Conservation (phyloP, 345 rosid genomes). For the Crucihimalaya himalaica region DNA sequence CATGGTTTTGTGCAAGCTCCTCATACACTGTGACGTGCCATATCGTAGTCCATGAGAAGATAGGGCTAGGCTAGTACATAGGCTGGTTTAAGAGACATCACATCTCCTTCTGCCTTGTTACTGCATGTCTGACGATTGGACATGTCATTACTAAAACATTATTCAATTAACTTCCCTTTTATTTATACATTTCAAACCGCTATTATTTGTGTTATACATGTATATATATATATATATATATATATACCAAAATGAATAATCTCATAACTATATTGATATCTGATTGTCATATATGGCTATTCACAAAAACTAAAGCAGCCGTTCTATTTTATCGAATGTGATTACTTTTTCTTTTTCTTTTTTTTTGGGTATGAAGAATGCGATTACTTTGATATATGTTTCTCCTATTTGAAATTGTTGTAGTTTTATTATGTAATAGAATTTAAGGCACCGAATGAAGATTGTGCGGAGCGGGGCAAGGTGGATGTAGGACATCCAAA, state of each 20-base stretch:
- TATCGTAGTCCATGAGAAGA: conserved; percentile 4
- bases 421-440: neutral
- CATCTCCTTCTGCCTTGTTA: conserved; percentile 20
- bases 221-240: too few relatives aligned
- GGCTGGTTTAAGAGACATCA: conserved; percentile 36
- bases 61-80: conserved; percentile 15
- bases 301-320: neutral
- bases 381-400: neutral
- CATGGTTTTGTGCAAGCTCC: conserved; percentile 25
- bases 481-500: too few relatives aligned
- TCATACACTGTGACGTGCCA: conserved; percentile 21
- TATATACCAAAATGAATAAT: neutral
- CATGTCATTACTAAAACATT: conserved; percentile 27
- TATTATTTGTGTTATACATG: neutral
- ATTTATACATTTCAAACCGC: neutral
- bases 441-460: too few relatives aligned
- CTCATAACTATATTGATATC: neutral
- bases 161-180: neutral
- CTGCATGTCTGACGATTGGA: conserved; percentile 26
- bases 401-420: neutral
- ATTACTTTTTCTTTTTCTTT: neutral
- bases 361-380: too few relatives aligned
- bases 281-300: neutral
- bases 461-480: too few relatives aligned
- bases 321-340: neutral